Base-by-base conservation (phyloP, 345 rosid species). In the Hypericum androsaemum region DNA sequence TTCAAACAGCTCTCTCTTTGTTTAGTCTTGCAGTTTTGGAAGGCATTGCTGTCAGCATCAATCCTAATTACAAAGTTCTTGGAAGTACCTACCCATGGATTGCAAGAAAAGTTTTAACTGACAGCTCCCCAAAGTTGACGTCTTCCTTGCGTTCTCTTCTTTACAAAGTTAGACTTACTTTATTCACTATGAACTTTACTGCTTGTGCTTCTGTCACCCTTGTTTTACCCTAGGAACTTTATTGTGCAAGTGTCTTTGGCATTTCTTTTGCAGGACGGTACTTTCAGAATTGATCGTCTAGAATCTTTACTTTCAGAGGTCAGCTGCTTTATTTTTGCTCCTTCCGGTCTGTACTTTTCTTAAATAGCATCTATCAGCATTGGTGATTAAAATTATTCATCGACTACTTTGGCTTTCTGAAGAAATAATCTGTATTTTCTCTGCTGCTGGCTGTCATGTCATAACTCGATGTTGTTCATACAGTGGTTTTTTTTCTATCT, bases 1-100 rank as follows among this genome's bases (percentile, higher is more conserved):
- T 41, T 14, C 7, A 38, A 28, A 51, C 13, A 47, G 62, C 60
- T 59, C 58, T 62, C 35, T 63, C 39, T 61, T 49, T n/a, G n/a
- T n/a, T 43, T 65, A 89, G 95, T 59, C 90, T 89, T 65, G 97
- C 97, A 62, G 97, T 89, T 42, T 71, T 89, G 73, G 97, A 89
- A 76, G 97, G 97, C 41, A 84, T 89, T 63, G 97, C 97, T 38
- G 73, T 89, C 38, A 68, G 82, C 71, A 68, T 63, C 57, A 68
- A 79, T 65, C 95, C 94, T 63, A 74, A 80, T 58, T 89, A 89
- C 82, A 89, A 89, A 71, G 97, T 89, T 54, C 66, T 89, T 74
- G 88, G 97, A 12, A 84, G 95, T 65, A 86, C 97, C 50, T 89
- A 86, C 64, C 97, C 97, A n/a, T 89, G 95, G 95, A 89, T 89